Base-by-base conservation (phyloP, 1,284 basidiomycete genomes). In the Leccinum solheimii region DNA sequence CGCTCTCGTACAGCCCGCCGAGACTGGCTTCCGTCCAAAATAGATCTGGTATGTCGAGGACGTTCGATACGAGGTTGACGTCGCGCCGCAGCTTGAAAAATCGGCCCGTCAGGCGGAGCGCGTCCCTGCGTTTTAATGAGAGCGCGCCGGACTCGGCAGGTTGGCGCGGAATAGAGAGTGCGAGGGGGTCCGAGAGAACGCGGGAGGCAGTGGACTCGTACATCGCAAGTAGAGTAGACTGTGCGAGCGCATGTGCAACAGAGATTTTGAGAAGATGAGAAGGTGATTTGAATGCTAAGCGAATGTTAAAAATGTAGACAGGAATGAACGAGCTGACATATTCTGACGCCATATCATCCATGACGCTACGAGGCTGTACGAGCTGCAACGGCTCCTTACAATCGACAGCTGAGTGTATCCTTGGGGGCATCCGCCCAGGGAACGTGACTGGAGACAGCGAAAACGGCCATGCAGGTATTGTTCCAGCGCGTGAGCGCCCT, bases 1-100 rank as follows among this genome's bases (percentile, higher is more conserved):
- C 95, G 0, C 95, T 95, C 71, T 96, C 93, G 74, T 98, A 98
- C 36, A 98, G 76, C 54, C 89, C 91, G 71, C 92, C 91, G 69
- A 97, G 77, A 66, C 89, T 94, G 11, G 95, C 95, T 73, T 97
- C 95, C 58, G 87, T 90, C 96, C 95, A 98, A 76, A 98, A 98
- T 54, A 98, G 78, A 72, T 97, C 95, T 0, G 95, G 95, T 3
- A 95, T 92, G 72, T 98, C 94, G 1, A 98, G 64, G n/a, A 98
- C 94, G 69, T 97, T 97, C 32, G 90, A 91, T 8, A 95, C 94
- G 5, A 98, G 79, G 70, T 97, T 97, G 26, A 98, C 90, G 68
- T 97, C 95, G 60, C 94, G 86, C 3, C 95, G 83, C 32, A 98
- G 78, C 72, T 91, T 94, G 83, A 98, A 98, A 55, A 98, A 76